Evolutionary conservation across 2,329 filamentous ascomycete genomes (phyloP).

Genomic region (Xylariaceae sp.): DNA sequence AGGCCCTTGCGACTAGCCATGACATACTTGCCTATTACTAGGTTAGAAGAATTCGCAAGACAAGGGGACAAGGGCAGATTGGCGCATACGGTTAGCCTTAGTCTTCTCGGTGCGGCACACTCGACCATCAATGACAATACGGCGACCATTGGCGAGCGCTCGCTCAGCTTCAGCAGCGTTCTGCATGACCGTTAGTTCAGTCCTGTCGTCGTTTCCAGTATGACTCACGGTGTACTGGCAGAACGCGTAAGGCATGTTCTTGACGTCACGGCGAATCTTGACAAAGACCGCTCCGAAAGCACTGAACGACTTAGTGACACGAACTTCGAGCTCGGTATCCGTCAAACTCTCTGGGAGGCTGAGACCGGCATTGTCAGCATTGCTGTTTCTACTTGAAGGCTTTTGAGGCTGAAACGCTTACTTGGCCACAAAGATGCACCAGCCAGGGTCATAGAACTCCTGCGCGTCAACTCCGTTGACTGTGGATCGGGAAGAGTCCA

Average conservation of each 20-base stretch:
- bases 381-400: no score
- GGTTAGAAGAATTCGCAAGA: no score
- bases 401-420: constrained; percentile 33
- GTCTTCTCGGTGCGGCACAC: constrained; percentile 57
- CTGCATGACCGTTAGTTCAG: constrained; percentile 32
- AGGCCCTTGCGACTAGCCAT: constrained; percentile 37
- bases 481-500: constrained; percentile 10
- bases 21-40: constrained; percentile 43
- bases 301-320: constrained; percentile 49
- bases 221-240: constrained; percentile 56
- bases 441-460: constrained; percentile 46
- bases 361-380: constrained; percentile 22
- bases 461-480: constrained; percentile 44
- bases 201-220: neutral
- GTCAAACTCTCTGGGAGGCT: constrained; percentile 45
- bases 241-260: constrained; percentile 61
- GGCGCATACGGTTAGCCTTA: constrained; percentile 50
- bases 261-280: constrained; percentile 57
- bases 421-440: constrained; percentile 65
- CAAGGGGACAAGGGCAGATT: no score
- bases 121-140: constrained; percentile 48
- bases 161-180: constrained; percentile 42
- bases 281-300: constrained; percentile 54
- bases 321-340: constrained; percentile 47
- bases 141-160: constrained; percentile 44